phyloP scores from a whole-genome alignment of 768 basidiomycete species.

The Xerocomellus amylosporus region DNA sequence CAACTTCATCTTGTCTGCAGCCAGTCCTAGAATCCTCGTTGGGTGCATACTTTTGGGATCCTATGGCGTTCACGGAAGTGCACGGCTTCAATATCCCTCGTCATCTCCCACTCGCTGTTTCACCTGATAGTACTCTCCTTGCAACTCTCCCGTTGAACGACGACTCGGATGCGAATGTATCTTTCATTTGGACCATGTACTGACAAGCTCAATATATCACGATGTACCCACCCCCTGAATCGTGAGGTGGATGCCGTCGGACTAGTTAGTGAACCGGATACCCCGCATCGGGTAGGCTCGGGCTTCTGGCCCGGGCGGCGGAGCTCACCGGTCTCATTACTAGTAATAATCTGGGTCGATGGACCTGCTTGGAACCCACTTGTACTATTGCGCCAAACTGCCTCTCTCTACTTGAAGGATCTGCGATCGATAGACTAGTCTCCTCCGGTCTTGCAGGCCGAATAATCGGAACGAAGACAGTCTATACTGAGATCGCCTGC shows the following conservation, averaged over 20 bases:
- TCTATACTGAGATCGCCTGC: neutral
- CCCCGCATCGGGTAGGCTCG: too few relatives aligned
- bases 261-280: too few relatives aligned
- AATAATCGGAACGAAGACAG: neutral
- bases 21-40: neutral
- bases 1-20: neutral
- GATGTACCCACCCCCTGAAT: too few relatives aligned
- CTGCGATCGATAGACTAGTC: neutral
- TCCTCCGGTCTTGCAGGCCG: neutral
- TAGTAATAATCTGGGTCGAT: too few relatives aligned
- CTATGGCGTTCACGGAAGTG: neutral
- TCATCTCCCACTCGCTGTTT: neutral
- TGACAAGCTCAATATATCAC: neutral
- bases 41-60: slow-evolving; percentile 5
- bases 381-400: neutral
- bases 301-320: too few relatives aligned
- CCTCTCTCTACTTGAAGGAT: neutral
- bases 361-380: too few relatives aligned
- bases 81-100: neutral
- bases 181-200: neutral
- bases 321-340: too few relatives aligned
- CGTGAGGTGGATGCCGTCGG: too few relatives aligned
- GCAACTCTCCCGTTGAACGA: neutral
- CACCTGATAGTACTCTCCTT: neutral
- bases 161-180: neutral